Base-by-base conservation (phyloP, 1,284 basidiomycete species). In the Microbotryum intermedium region DNA sequence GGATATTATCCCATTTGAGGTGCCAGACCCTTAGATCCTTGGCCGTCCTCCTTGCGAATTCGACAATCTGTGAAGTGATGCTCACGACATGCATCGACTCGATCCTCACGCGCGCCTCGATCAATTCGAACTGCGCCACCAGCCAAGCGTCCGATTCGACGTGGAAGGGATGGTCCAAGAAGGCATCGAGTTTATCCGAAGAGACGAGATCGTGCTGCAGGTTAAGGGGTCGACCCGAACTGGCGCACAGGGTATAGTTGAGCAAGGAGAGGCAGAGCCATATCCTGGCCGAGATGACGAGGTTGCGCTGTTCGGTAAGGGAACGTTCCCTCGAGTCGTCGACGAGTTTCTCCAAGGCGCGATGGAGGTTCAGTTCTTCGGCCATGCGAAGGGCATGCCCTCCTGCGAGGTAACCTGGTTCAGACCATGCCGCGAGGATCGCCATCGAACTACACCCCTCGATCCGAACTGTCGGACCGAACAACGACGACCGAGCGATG, bases 401-500 rank as follows among this genome's bases (percentile, higher is more conserved):
- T 20, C 39, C 25, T 10, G 60, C 57, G 25, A 59, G 26, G 34
- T 54, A 61, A 11, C 20, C 26, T 18, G 20, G 47, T 43, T 57
- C 44, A 11, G 44, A 26, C 23, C 29, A 61, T 16, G 60, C 60
- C 8, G 57, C 60, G 5, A 59, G 21, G 8, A 61, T 21, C 8
- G 43, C 57, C 51, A 61, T 58, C 13, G 56, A 45, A 34, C 29
- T 34, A 21, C 30, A 50, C 6, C 51, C 58, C 52, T 61, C 57
- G n/a, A 42, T 49, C n/a, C 59, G n/a, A 21, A 61, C 59, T 6
- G 60, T 61, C 25, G 57, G 51, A 9, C 56, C 57, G 34, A 61
- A 58, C 7, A 61, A 47, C 3, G 28, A 34, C 20, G 46, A 50
- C 11, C 57, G 11, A 7, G 60, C 60, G 28, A 61, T 58, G 18